A percentile compares a stretch with the other conserved stretches of the same genome.
Evolutionary conservation across 371 early-diverging fungal species (phyloP).

Genomic region (Funneliformis caledonium): DNA sequence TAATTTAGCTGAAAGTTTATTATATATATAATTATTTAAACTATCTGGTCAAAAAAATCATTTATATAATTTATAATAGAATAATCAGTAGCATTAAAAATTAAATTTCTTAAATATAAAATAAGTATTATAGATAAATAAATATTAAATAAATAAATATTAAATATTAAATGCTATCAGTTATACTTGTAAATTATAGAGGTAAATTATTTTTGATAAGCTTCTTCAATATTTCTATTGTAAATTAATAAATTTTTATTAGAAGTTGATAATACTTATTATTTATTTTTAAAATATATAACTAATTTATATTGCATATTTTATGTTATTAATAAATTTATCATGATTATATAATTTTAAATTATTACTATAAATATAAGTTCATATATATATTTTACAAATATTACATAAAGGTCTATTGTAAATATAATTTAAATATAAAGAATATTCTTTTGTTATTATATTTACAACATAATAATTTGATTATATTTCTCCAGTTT

Average conservation of each 20-base stretch:
- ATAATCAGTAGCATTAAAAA: not conserved
- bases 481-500: not conserved
- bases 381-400: not conserved
- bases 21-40: not conserved
- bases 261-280: not conserved
- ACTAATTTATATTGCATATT: not conserved
- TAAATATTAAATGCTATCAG: not conserved
- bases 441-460: not conserved
- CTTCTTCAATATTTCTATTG: not conserved
- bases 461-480: not conserved
- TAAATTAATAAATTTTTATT: slow-evolving; percentile 3
- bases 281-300: slow-evolving; percentile 1
- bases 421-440: not conserved
- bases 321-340: not conserved
- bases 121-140: not conserved
- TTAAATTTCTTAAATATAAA: not conserved
- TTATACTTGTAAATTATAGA: not conserved
- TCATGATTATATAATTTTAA: not conserved
- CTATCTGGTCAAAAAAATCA: not conserved
- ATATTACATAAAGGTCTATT: not conserved
- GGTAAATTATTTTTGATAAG: not conserved
- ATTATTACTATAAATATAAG: not conserved
- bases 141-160: not conserved
- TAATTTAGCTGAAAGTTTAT: not conserved
- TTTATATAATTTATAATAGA: not conserved